These are phyloP conservation scores for Paramecium pentaurelia DNA, from an alignment of 73 alveolate species.

Conservation along the genomic window DNA sequence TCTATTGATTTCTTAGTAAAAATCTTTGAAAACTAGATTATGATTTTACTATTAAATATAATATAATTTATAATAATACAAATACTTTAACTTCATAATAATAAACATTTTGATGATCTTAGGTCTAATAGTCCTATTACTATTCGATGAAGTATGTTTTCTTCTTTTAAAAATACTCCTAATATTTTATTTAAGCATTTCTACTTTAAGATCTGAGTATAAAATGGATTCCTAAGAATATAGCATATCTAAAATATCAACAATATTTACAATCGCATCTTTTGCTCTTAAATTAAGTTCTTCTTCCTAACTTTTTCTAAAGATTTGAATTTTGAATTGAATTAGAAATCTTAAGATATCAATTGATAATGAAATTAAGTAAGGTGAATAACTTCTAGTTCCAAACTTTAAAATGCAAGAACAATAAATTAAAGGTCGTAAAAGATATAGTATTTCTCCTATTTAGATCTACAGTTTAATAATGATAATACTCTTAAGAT, in stretches of 20 bases:
- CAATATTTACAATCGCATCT: neutral
- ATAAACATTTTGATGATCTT: conserved; percentile 45
- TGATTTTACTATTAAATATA: neutral
- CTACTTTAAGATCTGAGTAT: neutral
- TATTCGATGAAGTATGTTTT: neutral
- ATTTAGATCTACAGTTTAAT: neutral
- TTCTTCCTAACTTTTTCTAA: neutral
- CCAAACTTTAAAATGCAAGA: neutral
- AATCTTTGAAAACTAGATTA: neutral
- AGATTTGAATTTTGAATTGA: neutral
- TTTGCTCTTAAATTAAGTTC: neutral
- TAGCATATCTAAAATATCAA: neutral
- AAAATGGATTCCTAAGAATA: conserved; percentile 9
- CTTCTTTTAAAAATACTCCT: neutral
- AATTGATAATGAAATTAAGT: neutral
- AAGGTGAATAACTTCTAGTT: neutral
- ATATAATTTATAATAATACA: neutral
- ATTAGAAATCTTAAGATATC: neutral
- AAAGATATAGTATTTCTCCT: neutral
- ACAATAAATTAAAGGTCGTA: neutral
- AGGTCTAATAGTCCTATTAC: neutral
- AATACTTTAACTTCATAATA: conserved; percentile 3
- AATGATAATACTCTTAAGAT: neutral
- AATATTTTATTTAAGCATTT: neutral
- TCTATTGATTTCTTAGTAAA: neutral